phyloP scores from a whole-genome alignment of 192 early-diverging fungal genomes.

The Gigaspora rosea region DNA sequence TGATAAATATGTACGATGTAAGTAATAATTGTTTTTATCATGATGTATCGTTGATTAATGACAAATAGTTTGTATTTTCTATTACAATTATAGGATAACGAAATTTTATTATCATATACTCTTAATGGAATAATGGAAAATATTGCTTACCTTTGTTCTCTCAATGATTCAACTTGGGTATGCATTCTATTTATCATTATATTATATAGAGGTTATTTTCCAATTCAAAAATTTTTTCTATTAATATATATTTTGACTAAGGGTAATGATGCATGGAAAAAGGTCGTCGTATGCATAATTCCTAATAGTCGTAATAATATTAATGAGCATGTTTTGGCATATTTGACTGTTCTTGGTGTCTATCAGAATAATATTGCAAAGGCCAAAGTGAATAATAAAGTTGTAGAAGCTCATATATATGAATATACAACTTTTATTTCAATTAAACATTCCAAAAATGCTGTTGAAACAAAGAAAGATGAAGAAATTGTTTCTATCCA shows the following conservation, averaged over 20 bases:
- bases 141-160: slow-evolving; percentile 84
- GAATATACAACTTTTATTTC: slow-evolving; percentile 79
- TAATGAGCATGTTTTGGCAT: slow-evolving; percentile 64
- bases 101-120: slow-evolving; percentile 85
- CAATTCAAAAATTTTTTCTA: too few relatives aligned
- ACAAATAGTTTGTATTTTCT: too few relatives aligned
- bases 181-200: too few relatives aligned
- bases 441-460: slow-evolving; percentile 69
- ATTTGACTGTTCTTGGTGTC: slow-evolving; percentile 77
- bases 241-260: too few relatives aligned
- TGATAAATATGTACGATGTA: slow-evolving; percentile 82
- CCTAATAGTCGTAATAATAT: slow-evolving; percentile 82
- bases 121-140: slow-evolving; percentile 87
- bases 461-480: slow-evolving; percentile 54
- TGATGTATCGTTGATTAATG: too few relatives aligned
- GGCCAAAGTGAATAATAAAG: slow-evolving; percentile 61
- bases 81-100: slow-evolving; percentile 67
- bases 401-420: slow-evolving; percentile 69
- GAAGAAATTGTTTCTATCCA: slow-evolving; percentile 74
- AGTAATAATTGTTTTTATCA: slow-evolving; percentile 23
- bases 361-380: slow-evolving; percentile 80
- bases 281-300: slow-evolving; percentile 80
- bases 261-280: slow-evolving; percentile 78
- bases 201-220: too few relatives aligned
- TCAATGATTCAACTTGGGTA: slow-evolving; percentile 69